Conservation (phyloP, 192 early-diverging fungal genomes). For the Glomus cerebriforme region DNA sequence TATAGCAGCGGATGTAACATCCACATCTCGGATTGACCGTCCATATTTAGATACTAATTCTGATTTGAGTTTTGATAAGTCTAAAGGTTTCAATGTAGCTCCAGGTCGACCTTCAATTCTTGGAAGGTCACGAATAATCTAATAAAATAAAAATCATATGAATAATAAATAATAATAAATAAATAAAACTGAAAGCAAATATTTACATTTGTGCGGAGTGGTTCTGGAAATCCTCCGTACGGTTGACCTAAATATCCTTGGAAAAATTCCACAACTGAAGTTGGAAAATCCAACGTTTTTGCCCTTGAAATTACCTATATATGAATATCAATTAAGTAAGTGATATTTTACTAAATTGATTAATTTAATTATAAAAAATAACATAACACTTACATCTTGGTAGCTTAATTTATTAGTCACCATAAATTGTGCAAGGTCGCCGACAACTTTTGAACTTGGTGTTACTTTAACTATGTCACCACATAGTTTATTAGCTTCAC, state of each 20-base stretch:
- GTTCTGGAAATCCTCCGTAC: conserved; percentile 93
- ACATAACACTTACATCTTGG: conserved; percentile 50
- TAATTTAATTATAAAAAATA: not conserved
- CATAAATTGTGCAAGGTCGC: conserved; percentile 98
- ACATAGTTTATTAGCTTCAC: conserved; percentile 86
- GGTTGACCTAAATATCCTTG: conserved; percentile 95
- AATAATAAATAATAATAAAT: not conserved
- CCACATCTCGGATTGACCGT: conserved; percentile 77
- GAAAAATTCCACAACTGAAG: conserved; percentile 94
- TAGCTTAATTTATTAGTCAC: conserved; percentile 82
- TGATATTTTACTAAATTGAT: not conserved
- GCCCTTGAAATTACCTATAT: conserved; percentile 68
- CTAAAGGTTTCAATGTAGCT: conserved; percentile 72
- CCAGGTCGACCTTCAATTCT: conserved; percentile 88
- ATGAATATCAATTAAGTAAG: not conserved
- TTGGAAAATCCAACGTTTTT: conserved; percentile 86
- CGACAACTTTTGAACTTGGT: conserved; percentile 96
- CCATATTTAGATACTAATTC: conserved; percentile 83
- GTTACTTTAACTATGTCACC: conserved; percentile 99
- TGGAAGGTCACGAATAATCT: conserved; percentile 77
- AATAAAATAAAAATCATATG: not conserved
- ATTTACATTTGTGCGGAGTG: conserved; percentile 62
- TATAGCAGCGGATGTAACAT: conserved; percentile 85
- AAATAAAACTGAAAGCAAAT: not conserved
- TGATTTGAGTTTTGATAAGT: conserved; percentile 73